Base-by-base conservation (phyloP, 176 grass and related monocot species). In the Hordeum vulgare region DNA sequence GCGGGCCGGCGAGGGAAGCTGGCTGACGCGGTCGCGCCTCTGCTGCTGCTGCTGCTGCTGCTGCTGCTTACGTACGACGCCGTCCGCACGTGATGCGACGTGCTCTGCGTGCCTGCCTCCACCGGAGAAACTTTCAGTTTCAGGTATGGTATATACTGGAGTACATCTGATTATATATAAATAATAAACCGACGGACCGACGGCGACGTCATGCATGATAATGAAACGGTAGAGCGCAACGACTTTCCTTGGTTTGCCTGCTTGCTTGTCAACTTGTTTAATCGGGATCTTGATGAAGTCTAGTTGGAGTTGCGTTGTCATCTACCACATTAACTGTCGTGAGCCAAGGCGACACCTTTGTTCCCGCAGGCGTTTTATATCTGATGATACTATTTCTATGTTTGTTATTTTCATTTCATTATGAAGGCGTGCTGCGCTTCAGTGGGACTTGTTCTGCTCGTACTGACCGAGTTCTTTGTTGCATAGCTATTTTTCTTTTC, bases 1-100 rank as follows among this genome's bases (percentile, higher is more conserved):
- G 8, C 70, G 49, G 41, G 70, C 70, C 70, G 70, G 70, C 70
- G 42, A 73, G 41, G 70, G 70, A 73, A 49, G 70, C 42, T 42
- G 3, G 34, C 35, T 71, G 69, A 72, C 69, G 69, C 69, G 69
- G 69, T 72, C 69, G 8, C 37, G 47, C 67, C n/a, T 21, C 53
- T 18, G 49, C 17, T 53, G 66, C 66, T n/a, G n/a, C n/a, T n/a
- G n/a, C n/a, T n/a, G n/a, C n/a, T n/a, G n/a, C n/a, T n/a, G n/a
- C 49, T 18, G 49, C 17, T 53, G 66, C 66, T 40, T 40, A 24
- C n/a, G 23, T 71, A 44, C 71, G 71, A 74, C 71, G 71, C 42
- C 71, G 42, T 49, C 71, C 44, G 25, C 8, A 47, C 14, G 42
- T 74, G 71, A 74, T 51, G 71, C 14, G 70, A 73, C 41, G 24